These are phyloP conservation scores for Liquidambar formosana DNA, from an alignment of 164 flowering plant genomes.

Conservation along the genomic window DNA sequence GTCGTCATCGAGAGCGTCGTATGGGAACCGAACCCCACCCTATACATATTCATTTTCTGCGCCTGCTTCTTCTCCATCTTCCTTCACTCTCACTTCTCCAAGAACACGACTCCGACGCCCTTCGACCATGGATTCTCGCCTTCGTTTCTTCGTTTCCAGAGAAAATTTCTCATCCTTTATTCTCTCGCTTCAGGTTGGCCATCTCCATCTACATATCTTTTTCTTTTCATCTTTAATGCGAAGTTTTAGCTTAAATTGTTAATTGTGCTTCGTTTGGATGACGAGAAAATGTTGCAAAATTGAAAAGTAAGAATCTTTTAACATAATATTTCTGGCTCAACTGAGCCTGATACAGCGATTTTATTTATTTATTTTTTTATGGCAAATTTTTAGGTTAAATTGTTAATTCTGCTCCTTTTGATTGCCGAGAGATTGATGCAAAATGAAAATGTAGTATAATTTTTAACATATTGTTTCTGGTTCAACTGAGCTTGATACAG, in stretches of 20 bases:
- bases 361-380: no score
- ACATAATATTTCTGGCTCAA: no score
- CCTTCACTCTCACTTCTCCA: slow-evolving; percentile 44
- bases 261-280: background rate
- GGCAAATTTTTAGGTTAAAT: no score
- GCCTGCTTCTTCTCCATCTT: slow-evolving; percentile 52
- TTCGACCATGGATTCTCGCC: slow-evolving; percentile 41
- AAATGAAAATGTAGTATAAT: no score
- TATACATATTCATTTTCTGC: slow-evolving; percentile 52
- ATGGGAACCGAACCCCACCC: slow-evolving; percentile 67
- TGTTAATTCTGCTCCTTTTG: no score
- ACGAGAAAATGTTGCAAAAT: no score
- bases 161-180: slow-evolving; percentile 57
- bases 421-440: no score
- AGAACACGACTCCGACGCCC: slow-evolving; percentile 25
- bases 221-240: background rate
- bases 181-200: slow-evolving; percentile 67
- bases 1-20: slow-evolving; percentile 66
- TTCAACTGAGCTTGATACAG: no score
- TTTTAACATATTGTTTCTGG: no score
- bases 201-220: background rate
- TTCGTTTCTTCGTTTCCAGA: slow-evolving; percentile 57
- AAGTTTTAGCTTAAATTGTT: background rate
- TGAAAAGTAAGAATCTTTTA: no score
- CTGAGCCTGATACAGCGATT: no score